Percentiles rank a stretch among this genome's conserved stretches.
Evolutionary conservation across 75 land plant genomes (phyloP).

Genomic region (Gnetum montanum): DNA sequence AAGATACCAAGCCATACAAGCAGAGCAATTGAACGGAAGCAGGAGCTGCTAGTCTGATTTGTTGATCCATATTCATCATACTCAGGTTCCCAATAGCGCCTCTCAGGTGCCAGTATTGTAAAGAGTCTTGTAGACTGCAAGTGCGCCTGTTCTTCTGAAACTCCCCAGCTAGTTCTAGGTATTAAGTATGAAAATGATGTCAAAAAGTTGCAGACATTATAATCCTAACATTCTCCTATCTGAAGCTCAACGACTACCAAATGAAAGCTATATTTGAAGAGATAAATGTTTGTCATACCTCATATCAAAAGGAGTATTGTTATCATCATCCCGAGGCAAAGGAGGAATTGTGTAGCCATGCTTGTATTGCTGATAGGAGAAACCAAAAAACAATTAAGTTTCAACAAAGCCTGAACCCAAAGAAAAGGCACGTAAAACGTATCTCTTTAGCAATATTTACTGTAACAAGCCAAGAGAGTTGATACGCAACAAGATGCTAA

Average conservation of each 20-base stretch:
- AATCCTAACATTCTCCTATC: not conserved
- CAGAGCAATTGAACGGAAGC: constrained; percentile 37
- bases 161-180: constrained; percentile 18
- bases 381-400: constrained; percentile 2
- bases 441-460: not conserved
- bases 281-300: constrained; percentile 18
- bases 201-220: not conserved
- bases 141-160: constrained; percentile 14
- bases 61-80: constrained; percentile 44
- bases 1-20: too few relatives aligned
- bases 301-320: constrained; percentile 19
- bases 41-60: constrained; percentile 38
- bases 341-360: constrained; percentile 23
- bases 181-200: not conserved
- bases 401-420: not conserved
- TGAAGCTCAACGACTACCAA: not conserved
- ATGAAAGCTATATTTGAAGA: too few relatives aligned
- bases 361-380: constrained; percentile 15
- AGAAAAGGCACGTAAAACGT: not conserved
- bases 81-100: constrained; percentile 32
- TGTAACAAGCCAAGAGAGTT: not conserved
- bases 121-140: constrained; percentile 26
- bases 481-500: not conserved
- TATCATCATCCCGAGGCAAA: constrained; percentile 12
- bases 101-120: constrained; percentile 33